Percentiles rank a stretch among this genome's conserved stretches.
Conservation (phyloP, 2,329 filamentous ascomycete species). For the Cordyceps pruinosa region DNA sequence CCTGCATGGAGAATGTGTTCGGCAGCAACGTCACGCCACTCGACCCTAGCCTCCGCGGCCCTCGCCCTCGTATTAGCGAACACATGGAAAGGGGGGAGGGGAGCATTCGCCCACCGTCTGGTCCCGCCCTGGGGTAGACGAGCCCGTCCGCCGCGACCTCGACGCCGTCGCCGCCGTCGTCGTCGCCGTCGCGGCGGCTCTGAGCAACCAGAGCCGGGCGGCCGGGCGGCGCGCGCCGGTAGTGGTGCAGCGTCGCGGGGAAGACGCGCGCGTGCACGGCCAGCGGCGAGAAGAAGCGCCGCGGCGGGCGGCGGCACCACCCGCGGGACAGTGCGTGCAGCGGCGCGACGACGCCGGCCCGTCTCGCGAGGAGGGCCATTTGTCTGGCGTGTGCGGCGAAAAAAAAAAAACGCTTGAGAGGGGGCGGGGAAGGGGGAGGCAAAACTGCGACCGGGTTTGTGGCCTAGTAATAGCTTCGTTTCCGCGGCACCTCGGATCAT, state of each 20-base stretch:
- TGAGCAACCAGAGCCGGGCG: not conserved
- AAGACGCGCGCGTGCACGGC: not conserved
- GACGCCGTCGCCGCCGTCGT: not conserved
- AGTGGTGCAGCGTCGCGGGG: not conserved
- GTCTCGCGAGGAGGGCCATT: not conserved
- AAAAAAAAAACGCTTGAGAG: no score
- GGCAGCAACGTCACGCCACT: constrained; percentile 12
- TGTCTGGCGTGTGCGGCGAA: no score
- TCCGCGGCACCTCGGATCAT: no score
- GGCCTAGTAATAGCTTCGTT: no score
- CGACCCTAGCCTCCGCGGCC: no score
- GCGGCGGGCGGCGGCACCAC: no score
- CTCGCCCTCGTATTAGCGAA: not conserved
- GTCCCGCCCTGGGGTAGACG: not conserved
- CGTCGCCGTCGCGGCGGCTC: not conserved
- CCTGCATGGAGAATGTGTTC: constrained; percentile 14
- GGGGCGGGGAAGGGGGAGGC: no score
- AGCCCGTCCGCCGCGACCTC: not conserved
- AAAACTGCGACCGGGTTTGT: no score
- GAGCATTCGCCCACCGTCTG: not conserved
- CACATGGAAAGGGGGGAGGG: no score
- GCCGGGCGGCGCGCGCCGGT: not conserved
- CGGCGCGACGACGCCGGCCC: not conserved
- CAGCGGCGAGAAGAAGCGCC: not conserved
- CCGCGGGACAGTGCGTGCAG: not conserved